Conservation (phyloP, 306 rosid genomes). For the Ormosia emarginata region DNA sequence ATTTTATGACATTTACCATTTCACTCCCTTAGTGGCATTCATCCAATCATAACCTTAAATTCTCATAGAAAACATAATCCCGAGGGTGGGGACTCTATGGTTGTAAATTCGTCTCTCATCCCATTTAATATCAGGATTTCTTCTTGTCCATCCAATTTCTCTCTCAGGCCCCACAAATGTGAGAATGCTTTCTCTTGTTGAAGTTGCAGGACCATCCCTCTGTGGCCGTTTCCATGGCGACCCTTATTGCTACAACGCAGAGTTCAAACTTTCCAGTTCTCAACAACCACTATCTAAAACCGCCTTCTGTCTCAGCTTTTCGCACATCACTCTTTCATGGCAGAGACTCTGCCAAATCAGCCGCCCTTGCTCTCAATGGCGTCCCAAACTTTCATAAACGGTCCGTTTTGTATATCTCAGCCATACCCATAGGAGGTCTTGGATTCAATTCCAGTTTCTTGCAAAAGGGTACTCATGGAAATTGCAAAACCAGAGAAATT, state of each 20-base stretch:
- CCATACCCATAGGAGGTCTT: not conserved
- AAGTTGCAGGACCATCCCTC: not conserved
- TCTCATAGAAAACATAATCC: too few species aligned
- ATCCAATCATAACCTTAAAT: too few species aligned
- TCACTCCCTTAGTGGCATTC: too few species aligned
- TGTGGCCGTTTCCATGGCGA: conserved; percentile 48
- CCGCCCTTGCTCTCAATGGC: conserved; percentile 31
- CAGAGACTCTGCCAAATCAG: conserved; percentile 2
- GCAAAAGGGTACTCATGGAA: conserved; percentile 37
- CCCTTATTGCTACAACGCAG: conserved; percentile 26
- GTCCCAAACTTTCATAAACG: not conserved
- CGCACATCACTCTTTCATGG: not conserved
- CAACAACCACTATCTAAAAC: conserved; percentile 21
- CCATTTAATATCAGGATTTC: not conserved
- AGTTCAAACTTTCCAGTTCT: conserved; percentile 17
- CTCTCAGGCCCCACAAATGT: conserved; percentile 24
- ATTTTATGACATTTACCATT: too few species aligned
- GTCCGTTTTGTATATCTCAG: conserved; percentile 5
- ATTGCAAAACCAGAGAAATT: conserved; percentile 21
- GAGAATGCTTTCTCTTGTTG: not conserved
- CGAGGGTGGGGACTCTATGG: not conserved
- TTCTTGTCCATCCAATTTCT: conserved; percentile 42
- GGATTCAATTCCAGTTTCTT: conserved; percentile 28
- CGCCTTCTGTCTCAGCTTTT: not conserved
- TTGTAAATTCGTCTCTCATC: conserved; percentile 3